phyloP scores from a whole-genome alignment of 305 asterid species.

The Solanum hybrid region DNA sequence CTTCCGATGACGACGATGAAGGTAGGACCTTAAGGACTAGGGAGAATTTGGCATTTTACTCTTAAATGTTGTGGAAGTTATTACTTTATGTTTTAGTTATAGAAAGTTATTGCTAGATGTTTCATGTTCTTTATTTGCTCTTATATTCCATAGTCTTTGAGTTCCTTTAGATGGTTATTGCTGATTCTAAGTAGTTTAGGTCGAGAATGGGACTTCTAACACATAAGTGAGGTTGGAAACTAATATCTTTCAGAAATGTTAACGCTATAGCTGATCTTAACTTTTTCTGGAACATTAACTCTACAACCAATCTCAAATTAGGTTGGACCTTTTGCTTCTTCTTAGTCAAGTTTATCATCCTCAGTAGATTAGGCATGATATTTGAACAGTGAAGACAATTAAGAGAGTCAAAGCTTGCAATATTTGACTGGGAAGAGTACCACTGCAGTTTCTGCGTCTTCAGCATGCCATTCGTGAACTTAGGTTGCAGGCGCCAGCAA shows the following conservation, averaged over 20 bases:
- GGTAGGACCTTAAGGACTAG: slow-evolving; percentile 9
- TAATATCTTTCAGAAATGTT: not conserved
- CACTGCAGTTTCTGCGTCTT: not conserved
- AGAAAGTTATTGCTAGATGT: not conserved
- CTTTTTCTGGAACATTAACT: not conserved
- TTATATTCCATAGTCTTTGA: not conserved
- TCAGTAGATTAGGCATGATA: not conserved
- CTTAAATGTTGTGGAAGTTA: not conserved
- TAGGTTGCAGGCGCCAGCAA: not conserved
- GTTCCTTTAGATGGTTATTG: not conserved
- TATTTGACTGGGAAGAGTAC: not conserved
- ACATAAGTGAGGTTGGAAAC: not conserved
- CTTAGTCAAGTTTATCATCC: not conserved
- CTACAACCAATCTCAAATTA: not conserved
- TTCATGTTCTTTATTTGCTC: not conserved
- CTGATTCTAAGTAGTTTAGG: not conserved
- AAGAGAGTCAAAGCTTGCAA: not conserved
- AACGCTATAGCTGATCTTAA: not conserved
- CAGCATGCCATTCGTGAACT: not conserved
- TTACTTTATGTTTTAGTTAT: not conserved
- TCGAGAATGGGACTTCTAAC: not conserved
- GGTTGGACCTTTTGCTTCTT: not conserved
- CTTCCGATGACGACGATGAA: slow-evolving; percentile 25
- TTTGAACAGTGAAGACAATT: not conserved
- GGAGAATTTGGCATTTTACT: not conserved